phyloP scores from a whole-genome alignment of 2,329 filamentous ascomycete species.

The Aquanectria penicillioides region DNA sequence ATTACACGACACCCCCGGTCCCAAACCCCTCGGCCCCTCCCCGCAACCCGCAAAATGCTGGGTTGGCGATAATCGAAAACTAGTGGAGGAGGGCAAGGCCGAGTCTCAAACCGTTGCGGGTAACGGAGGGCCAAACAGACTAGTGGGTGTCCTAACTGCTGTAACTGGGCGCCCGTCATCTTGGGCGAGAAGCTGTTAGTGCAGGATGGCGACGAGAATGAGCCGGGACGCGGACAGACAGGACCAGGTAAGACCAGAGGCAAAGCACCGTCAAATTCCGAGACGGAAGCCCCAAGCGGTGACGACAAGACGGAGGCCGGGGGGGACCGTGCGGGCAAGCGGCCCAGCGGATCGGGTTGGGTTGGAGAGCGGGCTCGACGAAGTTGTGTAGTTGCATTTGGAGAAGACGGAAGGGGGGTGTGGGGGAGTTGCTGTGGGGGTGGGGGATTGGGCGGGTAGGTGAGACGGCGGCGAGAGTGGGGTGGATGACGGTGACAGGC shows the following conservation, averaged over 20 bases:
- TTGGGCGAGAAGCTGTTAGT: conserved; percentile 22
- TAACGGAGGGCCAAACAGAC: conserved; percentile 14
- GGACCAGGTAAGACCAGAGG: not conserved
- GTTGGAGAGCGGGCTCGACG: not conserved
- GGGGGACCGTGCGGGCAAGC: conserved; percentile 30
- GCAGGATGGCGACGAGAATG: conserved; percentile 14
- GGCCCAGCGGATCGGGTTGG: conserved; percentile 40
- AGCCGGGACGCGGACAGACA: conserved; percentile 8
- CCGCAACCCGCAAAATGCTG: not conserved
- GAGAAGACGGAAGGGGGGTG: not conserved
- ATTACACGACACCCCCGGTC: not conserved
- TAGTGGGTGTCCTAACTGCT: not conserved
- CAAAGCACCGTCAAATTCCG: conserved; percentile 18
- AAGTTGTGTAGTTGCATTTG: conserved; percentile 5
- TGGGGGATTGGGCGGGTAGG: conserved; percentile 19
- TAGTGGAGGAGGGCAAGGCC: not conserved
- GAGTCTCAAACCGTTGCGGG: conserved; percentile 18
- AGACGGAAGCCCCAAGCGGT: conserved; percentile 27
- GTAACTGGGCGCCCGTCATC: conserved; percentile 15
- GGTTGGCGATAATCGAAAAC: not conserved
- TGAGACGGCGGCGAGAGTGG: conserved; percentile 23
- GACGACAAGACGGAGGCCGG: conserved; percentile 28
- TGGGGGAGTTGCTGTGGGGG: not conserved
- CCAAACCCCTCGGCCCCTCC: not conserved
- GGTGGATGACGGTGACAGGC: conserved; percentile 16